A percentile compares a stretch with the other conserved stretches of the same genome.
Evolutionary conservation across 768 basidiomycete species (phyloP).

Genomic region (Podaxis sp.): DNA sequence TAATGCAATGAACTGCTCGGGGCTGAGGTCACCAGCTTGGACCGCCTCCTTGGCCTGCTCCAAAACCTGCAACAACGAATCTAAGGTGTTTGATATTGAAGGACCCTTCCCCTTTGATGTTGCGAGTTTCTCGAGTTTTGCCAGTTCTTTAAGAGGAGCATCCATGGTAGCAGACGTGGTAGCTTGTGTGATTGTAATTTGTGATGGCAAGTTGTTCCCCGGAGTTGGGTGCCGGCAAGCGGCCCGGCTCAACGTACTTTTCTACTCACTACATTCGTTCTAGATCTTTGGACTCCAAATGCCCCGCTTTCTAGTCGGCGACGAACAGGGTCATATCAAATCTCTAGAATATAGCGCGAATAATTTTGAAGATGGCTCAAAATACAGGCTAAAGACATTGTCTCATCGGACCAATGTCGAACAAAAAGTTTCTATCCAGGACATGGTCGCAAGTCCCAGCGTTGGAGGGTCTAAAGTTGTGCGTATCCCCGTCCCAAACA

Average conservation of each 20-base stretch:
- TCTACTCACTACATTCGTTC: neutral
- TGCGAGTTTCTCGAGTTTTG: slow-evolving; percentile 69
- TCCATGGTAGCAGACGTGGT: slow-evolving; percentile 51
- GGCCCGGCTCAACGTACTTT: neutral
- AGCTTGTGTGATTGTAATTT: neutral
- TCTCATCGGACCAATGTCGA: slow-evolving; percentile 16
- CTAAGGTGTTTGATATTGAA: slow-evolving; percentile 59
- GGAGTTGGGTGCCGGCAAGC: neutral
- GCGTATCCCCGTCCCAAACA: slow-evolving; percentile 22
- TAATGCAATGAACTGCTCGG: slow-evolving; percentile 50
- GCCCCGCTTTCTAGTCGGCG: slow-evolving; percentile 73
- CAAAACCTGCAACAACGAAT: slow-evolving; percentile 60
- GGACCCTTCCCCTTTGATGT: slow-evolving; percentile 53
- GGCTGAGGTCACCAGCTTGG: slow-evolving; percentile 45
- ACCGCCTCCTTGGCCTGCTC: slow-evolving; percentile 54
- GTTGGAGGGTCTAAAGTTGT: slow-evolving; percentile 37
- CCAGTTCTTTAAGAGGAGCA: slow-evolving; percentile 72
- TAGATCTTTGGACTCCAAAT: slow-evolving; percentile 32
- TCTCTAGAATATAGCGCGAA: slow-evolving; percentile 43
- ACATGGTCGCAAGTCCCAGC: slow-evolving; percentile 28
- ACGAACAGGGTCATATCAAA: slow-evolving; percentile 79
- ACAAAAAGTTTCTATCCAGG: slow-evolving; percentile 31
- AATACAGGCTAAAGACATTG: slow-evolving; percentile 34
- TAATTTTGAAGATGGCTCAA: slow-evolving; percentile 29
- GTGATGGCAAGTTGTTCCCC: neutral